Percentiles rank a stretch among this genome's conserved stretches.
Conservation (phyloP, 108 stramenopile species). For the Asterionellopsis glacialis region DNA sequence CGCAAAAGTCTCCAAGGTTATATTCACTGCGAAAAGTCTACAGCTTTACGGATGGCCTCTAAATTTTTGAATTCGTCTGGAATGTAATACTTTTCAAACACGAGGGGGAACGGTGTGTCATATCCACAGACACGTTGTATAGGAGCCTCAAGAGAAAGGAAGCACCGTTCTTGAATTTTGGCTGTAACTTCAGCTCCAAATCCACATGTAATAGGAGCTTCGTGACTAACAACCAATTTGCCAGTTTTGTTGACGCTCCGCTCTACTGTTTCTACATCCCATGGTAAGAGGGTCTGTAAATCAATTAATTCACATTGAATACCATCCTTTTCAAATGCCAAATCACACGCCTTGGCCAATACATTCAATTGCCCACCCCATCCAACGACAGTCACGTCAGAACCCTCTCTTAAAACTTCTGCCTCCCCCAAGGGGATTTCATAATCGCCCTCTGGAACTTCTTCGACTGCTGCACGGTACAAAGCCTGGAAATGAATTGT, state of each 20-base stretch:
- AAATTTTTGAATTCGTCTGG: constrained; percentile 87
- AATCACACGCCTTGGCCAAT: constrained; percentile 64
- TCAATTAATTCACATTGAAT: constrained; percentile 93
- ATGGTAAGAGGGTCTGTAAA: constrained; percentile 92
- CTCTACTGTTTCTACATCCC: constrained; percentile 84
- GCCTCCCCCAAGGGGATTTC: constrained; percentile 89
- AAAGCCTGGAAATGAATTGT: constrained; percentile 55
- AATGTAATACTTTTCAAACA: constrained; percentile 90
- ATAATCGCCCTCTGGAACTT: constrained; percentile 92
- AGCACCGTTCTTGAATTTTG: constrained; percentile 79
- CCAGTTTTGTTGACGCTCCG: constrained; percentile 92
- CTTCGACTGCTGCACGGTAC: constrained; percentile 94
- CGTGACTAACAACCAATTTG: constrained; percentile 90
- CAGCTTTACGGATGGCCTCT: constrained; percentile 79
- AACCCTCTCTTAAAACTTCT: constrained; percentile 80
- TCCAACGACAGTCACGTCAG: constrained; percentile 92
- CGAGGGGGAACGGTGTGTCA: constrained; percentile 95
- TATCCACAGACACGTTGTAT: constrained; percentile 94
- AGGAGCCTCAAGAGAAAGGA: constrained; percentile 87
- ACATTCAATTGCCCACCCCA: constrained; percentile 89
- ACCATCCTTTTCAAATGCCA: constrained; percentile 69
- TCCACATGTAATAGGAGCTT: constrained; percentile 91
- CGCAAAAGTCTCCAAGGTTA: too few relatives aligned
- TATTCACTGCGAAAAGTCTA: constrained; percentile 27
- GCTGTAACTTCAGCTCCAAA: constrained; percentile 92